These are phyloP conservation scores for Westerdykella aurantiaca DNA, from an alignment of 2,329 filamentous ascomycete species.

Conservation along the genomic window DNA sequence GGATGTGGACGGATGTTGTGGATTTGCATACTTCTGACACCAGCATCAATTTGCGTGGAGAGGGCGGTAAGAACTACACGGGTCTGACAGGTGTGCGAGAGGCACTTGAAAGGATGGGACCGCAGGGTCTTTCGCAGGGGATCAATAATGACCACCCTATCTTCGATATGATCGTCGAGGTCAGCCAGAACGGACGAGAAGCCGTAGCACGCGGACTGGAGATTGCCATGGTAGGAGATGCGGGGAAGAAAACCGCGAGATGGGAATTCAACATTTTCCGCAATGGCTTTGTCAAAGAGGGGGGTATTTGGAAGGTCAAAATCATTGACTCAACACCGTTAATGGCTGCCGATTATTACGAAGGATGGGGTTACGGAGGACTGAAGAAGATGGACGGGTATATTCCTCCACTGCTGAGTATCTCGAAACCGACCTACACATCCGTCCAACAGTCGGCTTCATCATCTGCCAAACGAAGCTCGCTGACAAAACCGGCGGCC, in stretches of 20 bases:
- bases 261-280: conserved; percentile 26
- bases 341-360: conserved; percentile 19
- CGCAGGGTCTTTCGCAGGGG: conserved; percentile 15
- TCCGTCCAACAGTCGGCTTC: too few relatives aligned
- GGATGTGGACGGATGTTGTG: conserved; percentile 23
- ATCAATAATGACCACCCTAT: conserved; percentile 23
- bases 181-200: conserved; percentile 10
- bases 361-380: conserved; percentile 18
- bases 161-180: conserved; percentile 20
- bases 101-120: conserved; percentile 17
- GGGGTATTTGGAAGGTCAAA: conserved; percentile 14
- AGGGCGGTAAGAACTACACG: conserved; percentile 5
- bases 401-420: conserved; percentile 13
- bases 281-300: conserved; percentile 16
- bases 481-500: background rate
- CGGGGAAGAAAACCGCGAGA: conserved; percentile 11
- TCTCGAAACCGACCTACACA: background rate
- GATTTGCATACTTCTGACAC: conserved; percentile 14
- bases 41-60: conserved; percentile 6
- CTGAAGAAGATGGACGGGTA: conserved; percentile 5
- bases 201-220: conserved; percentile 18
- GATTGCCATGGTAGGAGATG: conserved; percentile 19
- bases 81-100: conserved; percentile 12
- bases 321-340: conserved; percentile 15
- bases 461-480: too few relatives aligned